Conservation (phyloP, 495 filamentous ascomycete genomes). For the Amphirosellinia nigrospora region DNA sequence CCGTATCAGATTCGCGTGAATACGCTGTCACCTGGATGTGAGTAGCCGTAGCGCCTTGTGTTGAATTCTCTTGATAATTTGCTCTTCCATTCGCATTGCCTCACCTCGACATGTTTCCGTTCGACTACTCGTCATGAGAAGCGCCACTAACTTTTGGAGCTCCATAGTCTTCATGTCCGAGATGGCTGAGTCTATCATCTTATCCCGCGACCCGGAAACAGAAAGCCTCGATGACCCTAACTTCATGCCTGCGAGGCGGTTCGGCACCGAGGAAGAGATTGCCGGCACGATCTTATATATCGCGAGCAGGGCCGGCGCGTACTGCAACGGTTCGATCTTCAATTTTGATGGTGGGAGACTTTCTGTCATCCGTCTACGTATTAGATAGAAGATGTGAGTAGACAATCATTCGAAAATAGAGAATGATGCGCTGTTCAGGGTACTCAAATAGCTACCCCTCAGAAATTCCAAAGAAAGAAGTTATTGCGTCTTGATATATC, state of each 20-base stretch:
- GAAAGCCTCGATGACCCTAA: conserved; percentile 33
- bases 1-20: conserved; percentile 62
- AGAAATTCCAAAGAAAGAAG: not conserved
- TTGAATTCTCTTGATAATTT: too few species aligned
- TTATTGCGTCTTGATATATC: too few species aligned
- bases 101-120: not conserved
- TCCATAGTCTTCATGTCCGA: conserved; percentile 61
- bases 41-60: conserved; percentile 31
- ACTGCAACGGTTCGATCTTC: conserved; percentile 61
- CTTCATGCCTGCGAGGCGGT: conserved; percentile 58
- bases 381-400: conserved; percentile 39
- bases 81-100: not conserved
- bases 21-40: conserved; percentile 62
- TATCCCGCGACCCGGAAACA: conserved; percentile 49
- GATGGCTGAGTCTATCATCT: conserved; percentile 51
- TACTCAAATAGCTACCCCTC: not conserved
- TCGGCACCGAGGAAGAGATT: conserved; percentile 64
- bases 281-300: conserved; percentile 55
- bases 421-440: conserved; percentile 1
- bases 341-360: conserved; percentile 63
- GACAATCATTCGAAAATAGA: not conserved
- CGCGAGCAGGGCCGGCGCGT: conserved; percentile 61
- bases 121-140: not conserved
- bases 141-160: not conserved
- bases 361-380: conserved; percentile 51